Evolutionary conservation across 2,329 filamentous ascomycete species (phyloP).

Genomic region (Aspergillus chevalieri): DNA sequence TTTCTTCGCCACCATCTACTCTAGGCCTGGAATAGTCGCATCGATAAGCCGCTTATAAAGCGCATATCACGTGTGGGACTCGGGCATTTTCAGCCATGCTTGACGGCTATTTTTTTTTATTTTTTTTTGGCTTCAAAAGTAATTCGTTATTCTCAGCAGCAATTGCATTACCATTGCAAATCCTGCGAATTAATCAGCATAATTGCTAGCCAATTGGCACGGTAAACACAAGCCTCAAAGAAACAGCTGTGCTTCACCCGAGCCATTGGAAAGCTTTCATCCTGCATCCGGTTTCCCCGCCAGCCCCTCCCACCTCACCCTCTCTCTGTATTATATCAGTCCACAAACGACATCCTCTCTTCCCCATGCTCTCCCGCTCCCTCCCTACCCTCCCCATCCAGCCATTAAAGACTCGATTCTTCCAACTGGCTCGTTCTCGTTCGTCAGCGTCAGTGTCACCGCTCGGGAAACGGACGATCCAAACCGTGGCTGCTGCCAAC

Average conservation of each 20-base stretch:
- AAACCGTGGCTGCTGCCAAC: constrained; percentile 20
- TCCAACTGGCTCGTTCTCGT: background rate
- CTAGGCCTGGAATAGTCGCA: background rate
- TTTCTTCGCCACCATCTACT: background rate
- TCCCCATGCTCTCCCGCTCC: constrained; percentile 18
- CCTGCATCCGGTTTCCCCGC: constrained; percentile 1
- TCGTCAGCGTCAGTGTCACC: background rate
- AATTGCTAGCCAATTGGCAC: background rate
- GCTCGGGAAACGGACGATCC: no score
- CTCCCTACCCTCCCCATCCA: constrained; percentile 12
- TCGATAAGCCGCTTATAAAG: background rate
- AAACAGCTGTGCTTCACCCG: background rate
- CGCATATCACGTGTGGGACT: background rate
- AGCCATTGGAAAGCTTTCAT: background rate
- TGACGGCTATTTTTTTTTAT: background rate
- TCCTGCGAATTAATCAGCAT: background rate
- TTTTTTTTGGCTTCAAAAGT: background rate
- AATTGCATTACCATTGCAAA: background rate
- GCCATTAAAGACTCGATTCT: constrained; percentile 11
- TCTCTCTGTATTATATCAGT: background rate
- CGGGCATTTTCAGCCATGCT: background rate
- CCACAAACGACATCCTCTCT: background rate
- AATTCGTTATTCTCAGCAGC: background rate
- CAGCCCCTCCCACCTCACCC: constrained; percentile 3
- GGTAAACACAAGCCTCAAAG: background rate